A percentile compares a stretch with the other conserved stretches of the same genome.
Conservation (phyloP, 139 green algal species). For the Chlamydomonas sp. region DNA sequence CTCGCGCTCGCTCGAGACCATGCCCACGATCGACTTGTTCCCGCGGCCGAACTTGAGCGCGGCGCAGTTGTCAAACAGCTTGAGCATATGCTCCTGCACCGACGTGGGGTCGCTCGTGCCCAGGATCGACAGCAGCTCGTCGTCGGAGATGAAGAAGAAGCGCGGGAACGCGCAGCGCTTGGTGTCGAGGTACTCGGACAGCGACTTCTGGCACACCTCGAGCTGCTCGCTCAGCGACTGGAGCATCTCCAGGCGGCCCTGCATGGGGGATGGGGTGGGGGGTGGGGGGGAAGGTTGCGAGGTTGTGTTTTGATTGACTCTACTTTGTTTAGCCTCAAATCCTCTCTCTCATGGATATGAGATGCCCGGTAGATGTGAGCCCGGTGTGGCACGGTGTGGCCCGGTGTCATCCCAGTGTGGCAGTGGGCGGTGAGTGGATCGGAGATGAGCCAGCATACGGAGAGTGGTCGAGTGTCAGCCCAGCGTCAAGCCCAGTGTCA, state of each 20-base stretch:
- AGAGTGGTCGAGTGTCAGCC: too few relatives aligned
- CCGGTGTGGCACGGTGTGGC: too few relatives aligned
- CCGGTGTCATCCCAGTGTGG: too few relatives aligned
- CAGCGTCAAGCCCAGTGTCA: too few relatives aligned
- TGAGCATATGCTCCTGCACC: constrained; percentile 87
- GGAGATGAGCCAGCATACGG: too few relatives aligned
- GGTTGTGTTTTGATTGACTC: too few relatives aligned
- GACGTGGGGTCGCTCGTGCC: constrained; percentile 65
- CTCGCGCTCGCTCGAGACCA: constrained; percentile 77
- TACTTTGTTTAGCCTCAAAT: too few relatives aligned
- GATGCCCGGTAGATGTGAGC: too few relatives aligned
- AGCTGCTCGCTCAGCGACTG: constrained; percentile 56
- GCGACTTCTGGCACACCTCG: constrained; percentile 75
- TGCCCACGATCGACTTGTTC: constrained; percentile 78
- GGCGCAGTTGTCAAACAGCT: constrained; percentile 89
- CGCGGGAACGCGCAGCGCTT: constrained; percentile 75
- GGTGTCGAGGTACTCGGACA: constrained; percentile 76
- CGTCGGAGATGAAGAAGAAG: constrained; percentile 87
- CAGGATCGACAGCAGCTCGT: constrained; percentile 77
- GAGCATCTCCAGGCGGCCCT: constrained; percentile 4
- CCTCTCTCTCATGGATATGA: too few relatives aligned
- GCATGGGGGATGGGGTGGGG: too few relatives aligned
- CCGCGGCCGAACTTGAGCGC: constrained; percentile 64
- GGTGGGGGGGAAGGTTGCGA: too few relatives aligned
- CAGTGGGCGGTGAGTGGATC: too few relatives aligned